Percentiles rank a stretch among this genome's conserved stretches.
Evolutionary conservation across 1,139 yeast genomes (phyloP).

Genomic region (Scheffersomyces stambukii): DNA sequence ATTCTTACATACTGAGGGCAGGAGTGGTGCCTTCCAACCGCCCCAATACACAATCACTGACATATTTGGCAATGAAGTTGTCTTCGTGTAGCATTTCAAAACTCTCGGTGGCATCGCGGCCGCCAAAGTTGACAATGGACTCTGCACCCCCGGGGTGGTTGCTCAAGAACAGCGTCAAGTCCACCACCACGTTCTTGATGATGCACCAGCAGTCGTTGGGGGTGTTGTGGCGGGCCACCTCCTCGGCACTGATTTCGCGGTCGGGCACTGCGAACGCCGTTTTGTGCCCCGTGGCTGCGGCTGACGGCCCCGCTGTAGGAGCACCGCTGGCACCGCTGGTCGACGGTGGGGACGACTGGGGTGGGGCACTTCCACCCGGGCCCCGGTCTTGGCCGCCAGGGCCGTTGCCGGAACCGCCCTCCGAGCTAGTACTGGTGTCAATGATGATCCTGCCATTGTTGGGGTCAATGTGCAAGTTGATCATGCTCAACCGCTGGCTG

Average conservation of each 20-base stretch:
- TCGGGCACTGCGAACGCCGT: slow-evolving; percentile 31
- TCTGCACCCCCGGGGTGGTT: slow-evolving; percentile 88
- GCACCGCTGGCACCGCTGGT: slow-evolving; percentile 4
- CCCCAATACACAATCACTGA: slow-evolving; percentile 45
- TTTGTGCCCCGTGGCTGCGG: slow-evolving; percentile 4
- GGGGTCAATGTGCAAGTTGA: slow-evolving; percentile 42
- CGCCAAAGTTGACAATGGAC: slow-evolving; percentile 74
- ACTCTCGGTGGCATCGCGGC: slow-evolving; percentile 85
- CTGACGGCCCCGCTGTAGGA: slow-evolving; percentile 4
- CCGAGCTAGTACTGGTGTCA: slow-evolving; percentile 19
- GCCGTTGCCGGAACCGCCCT: slow-evolving; percentile 2
- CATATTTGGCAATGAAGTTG: slow-evolving; percentile 47
- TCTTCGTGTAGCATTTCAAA: slow-evolving; percentile 64
- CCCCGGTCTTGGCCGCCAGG: not conserved
- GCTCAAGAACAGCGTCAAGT: slow-evolving; percentile 71
- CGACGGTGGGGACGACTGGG: slow-evolving; percentile 5
- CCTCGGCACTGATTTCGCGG: slow-evolving; percentile 45
- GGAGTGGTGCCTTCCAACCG: slow-evolving; percentile 45
- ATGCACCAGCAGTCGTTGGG: slow-evolving; percentile 82
- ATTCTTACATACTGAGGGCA: slow-evolving; percentile 16
- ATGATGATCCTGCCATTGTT: slow-evolving; percentile 25
- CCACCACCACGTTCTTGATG: slow-evolving; percentile 78
- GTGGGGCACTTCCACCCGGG: slow-evolving; percentile 5
- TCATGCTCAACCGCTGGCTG: slow-evolving; percentile 33
- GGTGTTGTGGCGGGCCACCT: slow-evolving; percentile 61